phyloP scores from a whole-genome alignment of 2,329 filamentous ascomycete genomes.

The Teratosphaeria nubilosa region DNA sequence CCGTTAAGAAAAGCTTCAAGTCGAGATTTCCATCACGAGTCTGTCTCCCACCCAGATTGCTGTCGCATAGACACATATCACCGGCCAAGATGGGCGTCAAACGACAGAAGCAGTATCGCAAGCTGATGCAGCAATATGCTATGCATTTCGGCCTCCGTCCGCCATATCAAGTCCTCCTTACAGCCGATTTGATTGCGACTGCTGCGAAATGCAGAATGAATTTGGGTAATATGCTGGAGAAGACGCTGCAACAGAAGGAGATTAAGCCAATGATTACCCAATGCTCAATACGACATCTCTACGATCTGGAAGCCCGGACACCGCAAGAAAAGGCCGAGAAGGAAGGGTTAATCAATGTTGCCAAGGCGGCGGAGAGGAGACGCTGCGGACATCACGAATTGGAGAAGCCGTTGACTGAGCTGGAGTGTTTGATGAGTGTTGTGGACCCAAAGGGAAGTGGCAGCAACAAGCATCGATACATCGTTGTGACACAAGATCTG shows the following conservation, averaged over 20 bases:
- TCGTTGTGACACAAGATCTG: conserved; percentile 63
- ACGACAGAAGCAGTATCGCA: conserved; percentile 64
- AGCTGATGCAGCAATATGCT: conserved; percentile 88
- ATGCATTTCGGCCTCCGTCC: conserved; percentile 70
- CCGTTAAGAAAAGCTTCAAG: neutral
- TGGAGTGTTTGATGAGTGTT: conserved; percentile 63
- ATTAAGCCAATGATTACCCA: conserved; percentile 80
- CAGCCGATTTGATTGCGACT: conserved; percentile 75
- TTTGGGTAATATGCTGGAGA: conserved; percentile 62
- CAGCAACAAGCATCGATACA: conserved; percentile 68
- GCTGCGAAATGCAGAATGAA: conserved; percentile 83
- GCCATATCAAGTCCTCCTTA: conserved; percentile 86
- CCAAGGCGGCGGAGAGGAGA: conserved; percentile 65
- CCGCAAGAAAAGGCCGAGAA: conserved; percentile 25
- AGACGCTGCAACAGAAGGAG: conserved; percentile 68
- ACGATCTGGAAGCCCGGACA: conserved; percentile 34
- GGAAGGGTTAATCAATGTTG: conserved; percentile 57
- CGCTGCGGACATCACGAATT: conserved; percentile 71
- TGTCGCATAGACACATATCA: neutral
- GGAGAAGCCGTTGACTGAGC: conserved; percentile 56
- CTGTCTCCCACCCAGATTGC: neutral
- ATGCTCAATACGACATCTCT: conserved; percentile 71
- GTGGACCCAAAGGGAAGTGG: conserved; percentile 66
- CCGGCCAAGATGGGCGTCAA: conserved; percentile 54
- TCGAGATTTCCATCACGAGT: neutral